Base-by-base conservation (phyloP, 176 grass and related monocot species). In the Olyra latifolia region DNA sequence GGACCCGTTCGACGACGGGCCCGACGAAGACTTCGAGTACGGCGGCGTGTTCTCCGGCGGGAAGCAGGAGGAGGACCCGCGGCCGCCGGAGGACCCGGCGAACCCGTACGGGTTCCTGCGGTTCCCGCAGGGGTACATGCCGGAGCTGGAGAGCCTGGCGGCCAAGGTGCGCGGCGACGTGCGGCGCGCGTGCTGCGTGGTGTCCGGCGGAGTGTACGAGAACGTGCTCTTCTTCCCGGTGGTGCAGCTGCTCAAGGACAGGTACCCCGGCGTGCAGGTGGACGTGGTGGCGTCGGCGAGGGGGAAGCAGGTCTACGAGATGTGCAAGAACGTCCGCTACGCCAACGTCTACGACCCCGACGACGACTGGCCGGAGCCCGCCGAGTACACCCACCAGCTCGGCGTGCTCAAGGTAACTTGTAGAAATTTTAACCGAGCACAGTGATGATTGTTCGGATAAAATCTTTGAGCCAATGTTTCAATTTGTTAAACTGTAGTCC, bases 181-280 rank as follows among this genome's bases (percentile, higher is more conserved):
- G 49, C 85, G 95, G 8, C 82, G 91, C n/a, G 93, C 89, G 17
- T 98, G 95, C 88, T 98, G 95, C 83, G 69, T 98, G 39, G 80
- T 98, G 3, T 90, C 91, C 0, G 92, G 95, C 5, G 95, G 95
- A 8, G 95, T 94, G 4, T 98, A 98, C 66, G 95, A 98, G 87
- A 98, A 98, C 92, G 81, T 98, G 68, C 86, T 98, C 73, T 98
- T 92, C 88, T 91, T 98, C 79, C 95, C 95, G 17, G 87, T 88
- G 20, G 85, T 98, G 76, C 95, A 98, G 85, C 60, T 94, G 77
- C 85, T 98, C 79, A 84, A 74, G 85, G 89, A 98, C 79, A 44
- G 95, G 32, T 98, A 92, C 85, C 95, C 95, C 20, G 95, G 95
- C 58, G 95, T 98, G 71, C 80, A 61, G n/a, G 38, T 98, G 3